These are phyloP conservation scores for Zygnema circumcarinatum DNA, from an alignment of 139 green algal genomes.

Conservation along the genomic window DNA sequence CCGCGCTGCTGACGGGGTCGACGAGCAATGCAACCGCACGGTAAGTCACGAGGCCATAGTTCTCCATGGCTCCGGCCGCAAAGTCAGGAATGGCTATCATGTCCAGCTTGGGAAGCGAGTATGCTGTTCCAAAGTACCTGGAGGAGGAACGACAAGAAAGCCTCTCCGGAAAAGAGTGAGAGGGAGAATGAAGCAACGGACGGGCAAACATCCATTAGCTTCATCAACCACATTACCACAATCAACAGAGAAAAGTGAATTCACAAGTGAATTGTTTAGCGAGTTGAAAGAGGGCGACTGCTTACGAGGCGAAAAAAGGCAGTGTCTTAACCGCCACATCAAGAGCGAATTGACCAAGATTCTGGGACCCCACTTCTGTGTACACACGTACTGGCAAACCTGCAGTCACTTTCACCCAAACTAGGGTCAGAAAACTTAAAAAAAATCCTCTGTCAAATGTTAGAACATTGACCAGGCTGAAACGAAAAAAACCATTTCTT, in stretches of 20 bases:
- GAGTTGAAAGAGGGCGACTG: too few relatives aligned
- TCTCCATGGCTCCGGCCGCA: conserved; percentile 91
- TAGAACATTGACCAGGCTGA: too few relatives aligned
- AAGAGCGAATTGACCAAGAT: conserved; percentile 60
- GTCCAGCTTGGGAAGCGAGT: conserved; percentile 84
- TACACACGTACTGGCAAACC: conserved; percentile 39
- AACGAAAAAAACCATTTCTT: too few relatives aligned
- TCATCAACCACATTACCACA: too few relatives aligned
- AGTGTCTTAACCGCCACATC: conserved; percentile 43
- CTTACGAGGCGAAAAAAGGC: conserved; percentile 49
- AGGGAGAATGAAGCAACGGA: not conserved
- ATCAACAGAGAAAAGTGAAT: too few relatives aligned
- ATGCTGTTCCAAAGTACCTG: conserved; percentile 68
- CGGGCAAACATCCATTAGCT: too few relatives aligned
- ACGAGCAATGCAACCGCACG: conserved; percentile 76
- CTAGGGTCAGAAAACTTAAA: not conserved
- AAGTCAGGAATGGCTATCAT: conserved; percentile 85
- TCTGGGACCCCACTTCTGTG: conserved; percentile 48
- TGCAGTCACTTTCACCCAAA: not conserved
- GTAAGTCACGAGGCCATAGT: conserved; percentile 86
- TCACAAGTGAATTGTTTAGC: too few relatives aligned
- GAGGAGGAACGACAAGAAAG: too few relatives aligned
- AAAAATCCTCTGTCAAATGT: too few relatives aligned
- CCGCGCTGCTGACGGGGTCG: conserved; percentile 53
- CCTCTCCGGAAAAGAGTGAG: not conserved